Base-by-base conservation (phyloP, 202 grass and related monocot species). In the Cymbopogon flexuosus region DNA sequence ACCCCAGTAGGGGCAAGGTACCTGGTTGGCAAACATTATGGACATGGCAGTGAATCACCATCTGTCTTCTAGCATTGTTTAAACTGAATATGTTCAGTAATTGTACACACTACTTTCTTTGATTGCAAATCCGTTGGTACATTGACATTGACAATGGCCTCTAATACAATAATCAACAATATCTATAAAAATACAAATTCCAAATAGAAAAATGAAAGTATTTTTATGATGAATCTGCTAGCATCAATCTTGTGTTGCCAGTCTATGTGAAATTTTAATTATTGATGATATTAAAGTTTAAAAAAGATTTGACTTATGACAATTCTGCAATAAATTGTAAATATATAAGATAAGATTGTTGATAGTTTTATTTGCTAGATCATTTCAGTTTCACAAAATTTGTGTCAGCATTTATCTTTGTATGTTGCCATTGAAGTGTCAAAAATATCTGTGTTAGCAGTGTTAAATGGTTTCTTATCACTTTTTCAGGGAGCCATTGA, bases 401-500 rank as follows among this genome's bases (percentile, higher is more conserved):
- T 22, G 7, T 62, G 8, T 2, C 8, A 19, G 64, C 39, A 23
- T 82, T 42, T 18, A 57, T 56, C 15, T 23, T 65, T 23, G 4
- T 37, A 4, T 40, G 47, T 6, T 72, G 42, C 58, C 43, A 68
- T 29, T 77, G 22, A 66, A 43, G 51, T 54, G 52, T n/a, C 31
- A 39, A 69, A 59, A 85, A 67, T 22, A 54, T 69, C 49, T 85
- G 9, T 22, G 68, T 65, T 61, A 11, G 27, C 37, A 39, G 23
- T 83, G 51, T 64, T 76, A 40, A 90, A 60, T 14, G 34, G 30
- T 29, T 73, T 36, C 51, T 6, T 65, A 61, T 74, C 35, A 68
- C 54, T 29, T 76, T 79, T 86, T 66, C 79, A 99, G 96, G 85
- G 96, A 99, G 62, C 87, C 96, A 35, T 82, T 98, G 77, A 46